phyloP scores from a whole-genome alignment of 2,329 filamentous ascomycete species.

The Fusarium sororula region DNA sequence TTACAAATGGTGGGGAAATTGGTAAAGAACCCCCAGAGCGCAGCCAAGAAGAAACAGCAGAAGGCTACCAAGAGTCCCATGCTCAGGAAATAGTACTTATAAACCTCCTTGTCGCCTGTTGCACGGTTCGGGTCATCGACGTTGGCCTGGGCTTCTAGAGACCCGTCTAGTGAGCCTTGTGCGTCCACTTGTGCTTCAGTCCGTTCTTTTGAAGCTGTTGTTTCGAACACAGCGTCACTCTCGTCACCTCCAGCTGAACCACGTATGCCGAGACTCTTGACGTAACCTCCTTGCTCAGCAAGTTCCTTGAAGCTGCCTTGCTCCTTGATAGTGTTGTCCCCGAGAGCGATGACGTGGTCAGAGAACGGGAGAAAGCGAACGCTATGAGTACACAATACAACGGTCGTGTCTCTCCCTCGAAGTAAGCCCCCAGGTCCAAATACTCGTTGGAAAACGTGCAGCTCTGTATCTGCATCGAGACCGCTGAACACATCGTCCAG shows the following conservation, averaged over 20 bases:
- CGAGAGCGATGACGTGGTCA: slow-evolving; percentile 59
- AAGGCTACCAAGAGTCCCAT: slow-evolving; percentile 35
- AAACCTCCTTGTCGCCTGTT: slow-evolving; percentile 46
- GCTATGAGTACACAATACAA: slow-evolving; percentile 51
- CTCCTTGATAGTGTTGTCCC: slow-evolving; percentile 52
- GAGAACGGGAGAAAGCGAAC: slow-evolving; percentile 46
- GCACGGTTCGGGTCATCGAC: slow-evolving; percentile 38
- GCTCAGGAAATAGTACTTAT: slow-evolving; percentile 46
- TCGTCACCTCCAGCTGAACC: neutral
- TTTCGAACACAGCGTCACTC: rapidly evolving
- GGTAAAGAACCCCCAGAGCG: slow-evolving; percentile 46
- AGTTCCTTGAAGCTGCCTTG: slow-evolving; percentile 47
- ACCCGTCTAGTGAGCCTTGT: neutral
- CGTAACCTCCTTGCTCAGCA: slow-evolving; percentile 47
- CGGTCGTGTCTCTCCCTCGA: slow-evolving; percentile 48
- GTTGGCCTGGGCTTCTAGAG: neutral
- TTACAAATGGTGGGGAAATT: slow-evolving; percentile 10
- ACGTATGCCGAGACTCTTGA: slow-evolving; percentile 49
- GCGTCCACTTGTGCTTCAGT: slow-evolving; percentile 10
- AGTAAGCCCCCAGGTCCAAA: slow-evolving; percentile 54
- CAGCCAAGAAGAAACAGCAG: slow-evolving; percentile 39
- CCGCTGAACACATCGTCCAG: slow-evolving; percentile 58
- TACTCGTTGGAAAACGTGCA: slow-evolving; percentile 53
- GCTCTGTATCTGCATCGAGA: slow-evolving; percentile 56
- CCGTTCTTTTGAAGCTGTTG: neutral